A percentile compares a stretch with the other conserved stretches of the same genome.
These are phyloP conservation scores for Ophiobolus disseminans DNA, from an alignment of 2,329 filamentous ascomycete genomes.

Conservation along the genomic window DNA sequence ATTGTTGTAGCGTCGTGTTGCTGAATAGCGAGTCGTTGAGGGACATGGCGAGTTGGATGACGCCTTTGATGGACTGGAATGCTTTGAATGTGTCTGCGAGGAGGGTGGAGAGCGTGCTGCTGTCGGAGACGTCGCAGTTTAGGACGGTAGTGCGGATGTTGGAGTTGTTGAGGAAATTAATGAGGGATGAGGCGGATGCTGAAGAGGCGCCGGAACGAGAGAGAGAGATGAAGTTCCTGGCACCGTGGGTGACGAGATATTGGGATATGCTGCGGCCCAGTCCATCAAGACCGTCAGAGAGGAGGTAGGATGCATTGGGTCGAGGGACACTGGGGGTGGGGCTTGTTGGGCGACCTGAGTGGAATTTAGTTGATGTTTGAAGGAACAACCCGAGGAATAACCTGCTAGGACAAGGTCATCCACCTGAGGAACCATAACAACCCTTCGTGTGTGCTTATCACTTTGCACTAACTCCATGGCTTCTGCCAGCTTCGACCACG, in stretches of 20 bases:
- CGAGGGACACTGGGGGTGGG: constrained; percentile 4
- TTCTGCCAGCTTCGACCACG: constrained; percentile 16
- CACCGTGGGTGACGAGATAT: constrained; percentile 18
- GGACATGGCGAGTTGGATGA: constrained; percentile 25
- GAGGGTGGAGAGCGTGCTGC: background rate
- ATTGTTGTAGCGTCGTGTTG: constrained; percentile 20
- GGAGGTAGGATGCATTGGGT: constrained; percentile 18
- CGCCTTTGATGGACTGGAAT: constrained; percentile 20
- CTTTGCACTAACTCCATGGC: constrained; percentile 21
- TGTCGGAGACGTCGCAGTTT: constrained; percentile 18
- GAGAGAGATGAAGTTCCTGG: constrained; percentile 20
- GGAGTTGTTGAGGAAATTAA: constrained; percentile 6
- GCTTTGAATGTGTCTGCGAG: background rate
- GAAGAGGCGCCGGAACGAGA: constrained; percentile 18
- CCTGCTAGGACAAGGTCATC: constrained; percentile 11
- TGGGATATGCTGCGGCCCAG: constrained; percentile 24
- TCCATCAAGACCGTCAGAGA: constrained; percentile 29
- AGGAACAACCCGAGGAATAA: too few relatives aligned
- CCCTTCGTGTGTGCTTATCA: constrained; percentile 7
- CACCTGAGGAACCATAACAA: constrained; percentile 9
- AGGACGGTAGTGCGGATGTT: constrained; percentile 7
- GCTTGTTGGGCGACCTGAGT: constrained; percentile 5
- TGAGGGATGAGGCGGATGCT: background rate
- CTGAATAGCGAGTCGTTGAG: constrained; percentile 20
- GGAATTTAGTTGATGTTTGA: background rate